These are phyloP conservation scores for Russula griseocarnosa DNA, from an alignment of 768 basidiomycete genomes.

Conservation along the genomic window DNA sequence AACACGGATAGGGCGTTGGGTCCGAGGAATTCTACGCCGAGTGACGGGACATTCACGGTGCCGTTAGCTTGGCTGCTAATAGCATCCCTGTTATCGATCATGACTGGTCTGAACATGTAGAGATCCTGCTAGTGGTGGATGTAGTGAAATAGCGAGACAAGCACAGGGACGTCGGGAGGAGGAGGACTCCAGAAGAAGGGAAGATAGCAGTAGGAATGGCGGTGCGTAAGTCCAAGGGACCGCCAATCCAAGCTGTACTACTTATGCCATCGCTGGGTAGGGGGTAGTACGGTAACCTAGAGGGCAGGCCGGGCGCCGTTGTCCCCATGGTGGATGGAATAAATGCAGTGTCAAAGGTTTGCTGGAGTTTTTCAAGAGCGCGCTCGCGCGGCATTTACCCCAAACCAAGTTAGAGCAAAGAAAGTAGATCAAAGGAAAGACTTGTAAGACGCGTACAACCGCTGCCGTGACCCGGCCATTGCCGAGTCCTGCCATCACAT, in stretches of 20 bases:
- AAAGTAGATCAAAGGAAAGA: too few relatives aligned
- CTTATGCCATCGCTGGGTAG: neutral
- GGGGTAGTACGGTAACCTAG: neutral
- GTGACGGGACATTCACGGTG: neutral
- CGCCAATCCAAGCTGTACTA: neutral
- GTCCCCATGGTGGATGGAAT: neutral
- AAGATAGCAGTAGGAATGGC: neutral
- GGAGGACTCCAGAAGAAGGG: too few relatives aligned
- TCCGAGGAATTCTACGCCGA: conserved; percentile 28
- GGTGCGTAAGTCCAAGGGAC: neutral
- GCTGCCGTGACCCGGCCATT: too few relatives aligned
- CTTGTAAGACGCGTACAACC: too few relatives aligned
- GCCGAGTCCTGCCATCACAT: too few relatives aligned
- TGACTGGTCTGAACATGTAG: neutral
- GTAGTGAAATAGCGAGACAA: neutral
- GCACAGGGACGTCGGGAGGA: too few relatives aligned
- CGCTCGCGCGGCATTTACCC: too few relatives aligned
- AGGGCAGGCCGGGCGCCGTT: neutral
- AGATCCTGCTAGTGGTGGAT: neutral
- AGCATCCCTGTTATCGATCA: neutral
- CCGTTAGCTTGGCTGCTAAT: too few relatives aligned
- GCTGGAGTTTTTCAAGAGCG: too few relatives aligned
- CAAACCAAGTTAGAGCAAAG: too few relatives aligned
- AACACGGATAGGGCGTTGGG: conserved; percentile 27
- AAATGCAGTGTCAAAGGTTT: too few relatives aligned